Percentiles rank a stretch among this genome's conserved stretches.
Conservation (phyloP, 1,284 basidiomycete species). For the Coriolopsis trogii region DNA sequence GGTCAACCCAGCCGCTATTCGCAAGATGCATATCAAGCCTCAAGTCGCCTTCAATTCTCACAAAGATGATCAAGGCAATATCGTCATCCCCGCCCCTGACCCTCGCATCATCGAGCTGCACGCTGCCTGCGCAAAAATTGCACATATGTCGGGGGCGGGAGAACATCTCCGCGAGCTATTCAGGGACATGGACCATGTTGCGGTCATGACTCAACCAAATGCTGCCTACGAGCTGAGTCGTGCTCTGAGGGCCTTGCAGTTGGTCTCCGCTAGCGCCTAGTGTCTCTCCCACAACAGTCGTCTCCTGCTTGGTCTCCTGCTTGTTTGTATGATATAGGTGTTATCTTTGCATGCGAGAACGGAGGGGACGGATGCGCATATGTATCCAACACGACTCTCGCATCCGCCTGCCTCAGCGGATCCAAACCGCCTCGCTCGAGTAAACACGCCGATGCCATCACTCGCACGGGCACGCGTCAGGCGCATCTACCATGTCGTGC, state of each 20-base stretch:
- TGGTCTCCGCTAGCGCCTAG: constrained; percentile 1
- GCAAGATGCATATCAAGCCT: not conserved
- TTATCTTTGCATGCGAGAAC: no score
- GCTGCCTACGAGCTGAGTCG: constrained; percentile 12
- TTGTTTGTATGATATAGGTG: no score
- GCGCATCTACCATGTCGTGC: no score
- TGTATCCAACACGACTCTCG: no score
- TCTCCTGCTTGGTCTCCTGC: no score
- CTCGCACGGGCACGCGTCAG: no score
- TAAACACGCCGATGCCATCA: no score
- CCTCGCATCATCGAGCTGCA: constrained; percentile 14
- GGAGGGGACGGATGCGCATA: no score
- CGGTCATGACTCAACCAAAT: constrained; percentile 15
- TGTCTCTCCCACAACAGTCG: no score
- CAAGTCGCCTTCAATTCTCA: not conserved
- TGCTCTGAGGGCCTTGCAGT: constrained; percentile 9
- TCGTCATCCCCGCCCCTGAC: constrained; percentile 5
- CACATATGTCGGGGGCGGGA: constrained; percentile 16
- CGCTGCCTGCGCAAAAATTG: constrained; percentile 17
- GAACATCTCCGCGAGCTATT: constrained; percentile 13
- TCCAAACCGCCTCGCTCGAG: no score
- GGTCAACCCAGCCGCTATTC: not conserved
- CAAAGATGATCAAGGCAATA: not conserved
- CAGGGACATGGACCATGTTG: constrained; percentile 10
- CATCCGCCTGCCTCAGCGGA: no score